A percentile compares a stretch with the other conserved stretches of the same genome.
Conservation (phyloP, 2,329 filamentous ascomycete genomes). For the Beauveria asiatica region DNA sequence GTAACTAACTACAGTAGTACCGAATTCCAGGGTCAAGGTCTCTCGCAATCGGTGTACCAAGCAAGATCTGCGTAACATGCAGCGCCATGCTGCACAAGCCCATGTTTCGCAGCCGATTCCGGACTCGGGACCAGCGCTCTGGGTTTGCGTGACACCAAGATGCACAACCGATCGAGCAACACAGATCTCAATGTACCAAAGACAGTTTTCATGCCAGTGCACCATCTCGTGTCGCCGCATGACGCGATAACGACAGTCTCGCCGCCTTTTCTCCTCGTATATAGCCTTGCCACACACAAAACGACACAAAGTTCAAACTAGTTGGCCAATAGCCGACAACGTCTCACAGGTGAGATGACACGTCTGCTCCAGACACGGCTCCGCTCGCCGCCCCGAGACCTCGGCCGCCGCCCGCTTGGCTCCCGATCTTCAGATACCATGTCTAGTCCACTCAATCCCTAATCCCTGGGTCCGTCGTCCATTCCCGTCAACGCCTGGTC, state of each 20-base stretch:
- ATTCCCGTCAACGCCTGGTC: conserved; percentile 13
- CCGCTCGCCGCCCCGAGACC: conserved; percentile 9
- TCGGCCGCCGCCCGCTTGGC: conserved; percentile 7
- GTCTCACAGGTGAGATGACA: conserved; percentile 29
- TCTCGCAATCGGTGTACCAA: neutral
- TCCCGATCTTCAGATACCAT: conserved; percentile 11
- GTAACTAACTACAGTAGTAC: neutral
- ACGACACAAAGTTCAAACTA: neutral
- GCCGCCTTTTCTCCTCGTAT: neutral
- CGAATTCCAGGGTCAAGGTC: neutral
- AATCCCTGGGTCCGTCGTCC: conserved; percentile 13
- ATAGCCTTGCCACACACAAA: neutral
- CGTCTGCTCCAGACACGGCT: conserved; percentile 20
- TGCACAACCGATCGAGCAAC: conserved; percentile 2
- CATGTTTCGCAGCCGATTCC: neutral
- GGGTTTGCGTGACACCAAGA: neutral
- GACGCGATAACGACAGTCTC: neutral
- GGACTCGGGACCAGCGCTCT: neutral
- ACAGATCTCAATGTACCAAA: neutral
- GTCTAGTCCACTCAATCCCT: conserved; percentile 14
- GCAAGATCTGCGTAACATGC: neutral
- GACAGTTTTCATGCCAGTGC: neutral
- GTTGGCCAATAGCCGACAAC: conserved; percentile 9
- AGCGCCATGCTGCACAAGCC: neutral
- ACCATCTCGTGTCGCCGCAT: neutral